Base-by-base conservation (phyloP, 2,329 filamentous ascomycete species). In the Colletotrichum viniferum region DNA sequence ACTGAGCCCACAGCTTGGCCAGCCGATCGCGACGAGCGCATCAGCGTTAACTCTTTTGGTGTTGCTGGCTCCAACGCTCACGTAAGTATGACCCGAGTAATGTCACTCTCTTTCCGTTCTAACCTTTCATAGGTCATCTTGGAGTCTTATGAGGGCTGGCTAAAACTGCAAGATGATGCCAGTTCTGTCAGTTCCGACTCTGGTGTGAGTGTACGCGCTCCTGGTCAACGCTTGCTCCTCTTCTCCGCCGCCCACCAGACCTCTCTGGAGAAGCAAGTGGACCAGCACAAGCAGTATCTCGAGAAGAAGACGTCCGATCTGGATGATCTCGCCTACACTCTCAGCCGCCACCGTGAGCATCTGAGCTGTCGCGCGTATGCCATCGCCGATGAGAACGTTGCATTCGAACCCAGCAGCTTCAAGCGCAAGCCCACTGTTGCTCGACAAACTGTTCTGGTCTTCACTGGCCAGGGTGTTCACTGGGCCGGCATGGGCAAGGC, bases 21-120 rank as follows among this genome's bases (percentile, higher is more conserved):
- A 0, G 5, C 32, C 3, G 73, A 75, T 16, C 69, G 78, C 4
- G n/a, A 63, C 1, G 79, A 82, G 43, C 78, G 84, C 5, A 77
- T 83, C 6, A 81, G 81, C 36, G 78, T 87, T 55, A 86, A 86
- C 73, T 81, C 78, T 3, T 85, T 85, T 67, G 84, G 84, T 12
- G 83, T 81, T 61, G 84, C 84, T 18, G 84, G 76, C 7, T 66
- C 71, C 5, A 77, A 77, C 21, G 74, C 74, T 7, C 76, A 77
- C 32, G 74, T 73, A 64, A 34, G 32, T 26, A 3, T 24, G 55
- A 7, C 30, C n/a, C 6, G 3, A 13, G 43, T 13, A 21, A 52
- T 2, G 3, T 21, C 43, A 52, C 10, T 34, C 12, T 6, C n/a
- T 10, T 13, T 21, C 4, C n/a, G 5, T 1, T 21, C 56, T 28